phyloP scores from a whole-genome alignment of 768 basidiomycete genomes.

The Sarcomyxa edulis region DNA sequence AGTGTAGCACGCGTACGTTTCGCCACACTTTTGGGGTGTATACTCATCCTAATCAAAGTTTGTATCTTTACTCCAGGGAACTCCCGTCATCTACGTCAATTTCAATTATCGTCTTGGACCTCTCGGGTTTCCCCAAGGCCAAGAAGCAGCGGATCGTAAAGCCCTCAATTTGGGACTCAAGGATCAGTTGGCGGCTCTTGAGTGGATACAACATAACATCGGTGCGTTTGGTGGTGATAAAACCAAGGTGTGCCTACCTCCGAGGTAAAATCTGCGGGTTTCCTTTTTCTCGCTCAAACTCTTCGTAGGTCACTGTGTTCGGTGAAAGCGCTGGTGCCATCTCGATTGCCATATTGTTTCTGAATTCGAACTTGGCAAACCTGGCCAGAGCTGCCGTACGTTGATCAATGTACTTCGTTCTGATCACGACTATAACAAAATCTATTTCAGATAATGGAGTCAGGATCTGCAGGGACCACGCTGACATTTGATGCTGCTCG shows the following conservation, averaged over 20 bases:
- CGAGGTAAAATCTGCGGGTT: neutral
- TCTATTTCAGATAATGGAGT: constrained; percentile 34
- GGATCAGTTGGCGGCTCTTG: constrained; percentile 33
- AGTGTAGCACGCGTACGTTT: constrained; percentile 17
- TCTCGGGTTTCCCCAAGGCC: constrained; percentile 39
- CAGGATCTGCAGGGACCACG: constrained; percentile 29
- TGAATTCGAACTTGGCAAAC: constrained; percentile 22
- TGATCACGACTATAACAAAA: too few relatives aligned
- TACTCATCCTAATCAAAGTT: neutral
- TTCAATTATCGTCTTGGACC: constrained; percentile 45
- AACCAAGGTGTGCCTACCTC: constrained; percentile 22
- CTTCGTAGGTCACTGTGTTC: constrained; percentile 34
- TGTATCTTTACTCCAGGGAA: constrained; percentile 16
- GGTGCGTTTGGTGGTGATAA: constrained; percentile 51
- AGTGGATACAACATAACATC: constrained; percentile 53
- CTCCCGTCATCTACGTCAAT: constrained; percentile 41
- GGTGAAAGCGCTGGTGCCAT: constrained; percentile 48
- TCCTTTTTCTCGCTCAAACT: neutral
- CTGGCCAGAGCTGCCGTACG: constrained; percentile 27
- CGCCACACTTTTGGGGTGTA: neutral
- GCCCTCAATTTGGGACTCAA: constrained; percentile 34
- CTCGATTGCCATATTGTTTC: constrained; percentile 29
- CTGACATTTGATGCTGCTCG: constrained; percentile 22
- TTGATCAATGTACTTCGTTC: too few relatives aligned
- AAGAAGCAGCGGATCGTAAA: constrained; percentile 26